Base-by-base conservation (phyloP, 768 basidiomycete species). In the Lactifluus echinatus region DNA sequence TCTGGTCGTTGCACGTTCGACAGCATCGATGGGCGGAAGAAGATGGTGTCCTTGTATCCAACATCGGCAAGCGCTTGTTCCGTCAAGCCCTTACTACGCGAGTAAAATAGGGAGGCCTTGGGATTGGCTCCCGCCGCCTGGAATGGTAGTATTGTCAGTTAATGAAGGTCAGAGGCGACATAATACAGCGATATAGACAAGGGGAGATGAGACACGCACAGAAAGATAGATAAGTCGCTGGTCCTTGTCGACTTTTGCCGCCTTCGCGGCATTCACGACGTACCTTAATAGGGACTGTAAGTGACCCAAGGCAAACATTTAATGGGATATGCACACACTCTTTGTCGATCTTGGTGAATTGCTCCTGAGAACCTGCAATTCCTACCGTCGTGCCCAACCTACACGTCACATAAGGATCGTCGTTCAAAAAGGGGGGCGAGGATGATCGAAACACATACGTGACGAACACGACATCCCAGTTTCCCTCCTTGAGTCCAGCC, bases 401-500 rank as follows among this genome's bases (percentile, higher is more conserved):
- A 57, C 23, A 50, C 15, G 19, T 4, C 19, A 19, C 4, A 5
- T 24, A 23, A 28, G 6, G 8, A 3, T 43, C 21, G 10, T 23
- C 21, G 10, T 23, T 6, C 19, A 34, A 31, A 11, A 31, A n/a
- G 3, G 29, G n/a, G 11, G 34, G 24, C 28, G 14, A 26, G 26
- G 10, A 23, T 4, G 14, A 28, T 1, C 12, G 12, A 28, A 29
- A 7, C 19, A 76, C 79, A 45, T 57, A 84, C 74, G 86, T 76
- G 59, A 92, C 80, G 65, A 83, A 85, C 0, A 92, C 83, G 21
- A 85, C 82, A 68, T 89, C 87, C 82, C 85, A 89, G 43, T 77
- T 79, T 8, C 75, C 78, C 0, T 77, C 73, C 43, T 75, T 74
- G 62, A 87, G 62, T 5, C 74, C 76, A 2, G 76, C 72, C 44